These are phyloP conservation scores for Podila verticillata DNA, from an alignment of 192 early-diverging fungal species.

Conservation along the genomic window DNA sequence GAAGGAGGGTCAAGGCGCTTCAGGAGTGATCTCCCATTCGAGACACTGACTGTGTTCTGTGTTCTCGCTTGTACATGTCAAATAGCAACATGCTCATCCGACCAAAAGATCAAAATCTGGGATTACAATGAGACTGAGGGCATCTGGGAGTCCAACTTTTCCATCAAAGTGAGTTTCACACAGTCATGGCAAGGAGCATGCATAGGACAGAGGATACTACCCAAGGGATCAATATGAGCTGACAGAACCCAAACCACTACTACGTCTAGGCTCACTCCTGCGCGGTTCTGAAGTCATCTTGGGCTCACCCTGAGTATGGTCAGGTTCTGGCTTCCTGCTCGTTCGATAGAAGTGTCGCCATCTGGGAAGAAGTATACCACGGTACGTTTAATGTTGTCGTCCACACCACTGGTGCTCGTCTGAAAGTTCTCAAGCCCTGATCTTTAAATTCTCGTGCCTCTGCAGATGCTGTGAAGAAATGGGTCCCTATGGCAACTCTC, in stretches of 20 bases:
- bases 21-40: too few species aligned
- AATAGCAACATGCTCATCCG: slow-evolving; percentile 88
- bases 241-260: neutral
- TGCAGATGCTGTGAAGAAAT: slow-evolving; percentile 70
- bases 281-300: slow-evolving; percentile 84
- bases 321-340: slow-evolving; percentile 91
- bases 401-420: neutral
- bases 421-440: slow-evolving; percentile 37
- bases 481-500: slow-evolving; percentile 69
- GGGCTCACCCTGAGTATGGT: slow-evolving; percentile 98
- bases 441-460: neutral
- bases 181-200: neutral
- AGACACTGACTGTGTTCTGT: neutral
- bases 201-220: neutral
- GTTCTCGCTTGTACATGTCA: neutral
- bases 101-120: slow-evolving; percentile 96
- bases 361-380: slow-evolving; percentile 91
- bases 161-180: slow-evolving; percentile 71
- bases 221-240: neutral
- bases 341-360: slow-evolving; percentile 88
- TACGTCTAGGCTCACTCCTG: slow-evolving; percentile 79
- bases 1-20: too few species aligned
- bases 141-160: slow-evolving; percentile 81
- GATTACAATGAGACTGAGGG: slow-evolving; percentile 75
- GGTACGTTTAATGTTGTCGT: slow-evolving; percentile 47